These are phyloP conservation scores for Helicocarpus griseus DNA, from an alignment of 2,329 filamentous ascomycete species.

Conservation along the genomic window DNA sequence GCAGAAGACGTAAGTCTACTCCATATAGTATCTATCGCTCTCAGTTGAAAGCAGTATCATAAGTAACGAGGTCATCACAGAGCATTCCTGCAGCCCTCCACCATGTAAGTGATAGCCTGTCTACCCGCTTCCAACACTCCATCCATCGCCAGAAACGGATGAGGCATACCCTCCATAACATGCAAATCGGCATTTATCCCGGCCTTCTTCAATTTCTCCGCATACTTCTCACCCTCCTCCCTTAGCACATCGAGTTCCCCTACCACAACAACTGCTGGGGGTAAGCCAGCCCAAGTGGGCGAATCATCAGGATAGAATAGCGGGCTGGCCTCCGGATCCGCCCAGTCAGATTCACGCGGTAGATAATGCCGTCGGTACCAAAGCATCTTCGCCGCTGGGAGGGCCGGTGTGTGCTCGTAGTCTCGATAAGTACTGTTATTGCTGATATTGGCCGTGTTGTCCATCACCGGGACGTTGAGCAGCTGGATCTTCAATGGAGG, in stretches of 20 bases:
- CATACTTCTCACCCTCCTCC: slow-evolving; percentile 45
- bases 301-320: slow-evolving; percentile 40
- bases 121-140: slow-evolving; percentile 43
- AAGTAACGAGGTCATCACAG: background rate
- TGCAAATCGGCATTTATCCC: slow-evolving; percentile 42
- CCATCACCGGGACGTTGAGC: slow-evolving; percentile 48
- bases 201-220: slow-evolving; percentile 35
- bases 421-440: slow-evolving; percentile 41
- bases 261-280: slow-evolving; percentile 44
- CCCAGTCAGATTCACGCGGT: slow-evolving; percentile 37
- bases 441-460: slow-evolving; percentile 43
- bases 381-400: slow-evolving; percentile 49
- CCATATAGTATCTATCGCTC: background rate
- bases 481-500: slow-evolving; percentile 40
- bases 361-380: slow-evolving; percentile 53
- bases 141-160: slow-evolving; percentile 52
- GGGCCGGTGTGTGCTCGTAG: slow-evolving; percentile 43
- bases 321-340: slow-evolving; percentile 45
- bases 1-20: no score
- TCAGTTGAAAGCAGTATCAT: background rate
- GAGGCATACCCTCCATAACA: slow-evolving; percentile 46
- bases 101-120: slow-evolving; percentile 37
- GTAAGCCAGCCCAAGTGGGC: slow-evolving; percentile 36
- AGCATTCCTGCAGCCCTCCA: slow-evolving; percentile 7
- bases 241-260: slow-evolving; percentile 50